phyloP scores from a whole-genome alignment of 345 rosid genomes.

The Sisymbrium irio region DNA sequence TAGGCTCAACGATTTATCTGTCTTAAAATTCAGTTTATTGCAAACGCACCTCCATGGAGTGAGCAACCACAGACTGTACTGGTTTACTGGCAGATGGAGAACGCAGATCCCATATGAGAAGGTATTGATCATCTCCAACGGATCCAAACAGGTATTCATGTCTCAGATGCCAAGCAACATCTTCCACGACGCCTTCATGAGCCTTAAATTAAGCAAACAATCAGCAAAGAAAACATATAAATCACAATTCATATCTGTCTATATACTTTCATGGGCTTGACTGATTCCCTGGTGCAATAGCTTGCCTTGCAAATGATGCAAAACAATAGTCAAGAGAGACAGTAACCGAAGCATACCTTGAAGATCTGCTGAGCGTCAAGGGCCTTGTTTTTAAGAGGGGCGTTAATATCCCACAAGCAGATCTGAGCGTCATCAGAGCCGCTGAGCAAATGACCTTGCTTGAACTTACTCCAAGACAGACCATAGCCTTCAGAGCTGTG shows the following conservation, averaged over 20 bases:
- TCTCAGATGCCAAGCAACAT: constrained; percentile 98
- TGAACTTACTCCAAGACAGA: constrained; percentile 93
- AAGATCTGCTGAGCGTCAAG: constrained; percentile 86
- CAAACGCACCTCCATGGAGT: constrained; percentile 81
- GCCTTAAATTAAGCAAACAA: constrained; percentile 44
- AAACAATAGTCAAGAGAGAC: background rate
- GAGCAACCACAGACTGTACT: constrained; percentile 88
- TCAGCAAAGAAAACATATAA: background rate
- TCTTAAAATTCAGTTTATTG: background rate
- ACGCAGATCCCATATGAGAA: constrained; percentile 91
- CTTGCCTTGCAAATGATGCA: background rate
- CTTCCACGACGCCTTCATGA: constrained; percentile 99
- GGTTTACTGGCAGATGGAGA: constrained; percentile 70
- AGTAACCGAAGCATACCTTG: constrained; percentile 44
- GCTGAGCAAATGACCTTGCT: constrained; percentile 87
- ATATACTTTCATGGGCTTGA: background rate
- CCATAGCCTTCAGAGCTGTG: constrained; percentile 98
- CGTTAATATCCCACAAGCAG: constrained; percentile 93
- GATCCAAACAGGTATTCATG: constrained; percentile 98
- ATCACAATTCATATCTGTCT: background rate
- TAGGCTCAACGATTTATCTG: background rate
- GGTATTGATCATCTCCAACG: constrained; percentile 94
- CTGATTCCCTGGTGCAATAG: background rate
- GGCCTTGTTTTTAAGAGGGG: constrained; percentile 67
- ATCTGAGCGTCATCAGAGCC: constrained; percentile 99